A percentile compares a stretch with the other conserved stretches of the same genome.
Conservation (phyloP, 345 rosid species). For the Brassica incana region DNA sequence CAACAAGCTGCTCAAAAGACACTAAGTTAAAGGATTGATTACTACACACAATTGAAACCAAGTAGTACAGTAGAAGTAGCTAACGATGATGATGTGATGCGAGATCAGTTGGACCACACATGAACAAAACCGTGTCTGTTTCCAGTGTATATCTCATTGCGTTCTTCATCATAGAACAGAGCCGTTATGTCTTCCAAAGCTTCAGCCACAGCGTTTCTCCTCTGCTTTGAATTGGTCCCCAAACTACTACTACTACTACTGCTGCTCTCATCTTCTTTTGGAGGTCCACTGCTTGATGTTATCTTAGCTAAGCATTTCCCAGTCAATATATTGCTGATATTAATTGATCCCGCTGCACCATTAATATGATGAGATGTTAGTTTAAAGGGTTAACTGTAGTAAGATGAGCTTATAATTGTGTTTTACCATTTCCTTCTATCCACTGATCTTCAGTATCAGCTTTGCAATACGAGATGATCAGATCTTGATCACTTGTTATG, state of each 20-base stretch:
- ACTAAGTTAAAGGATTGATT: slow-evolving; percentile 12
- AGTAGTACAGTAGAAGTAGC: slow-evolving; percentile 17
- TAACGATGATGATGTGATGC: slow-evolving; percentile 37
- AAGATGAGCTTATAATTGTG: not conserved
- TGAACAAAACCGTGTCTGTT: slow-evolving; percentile 79
- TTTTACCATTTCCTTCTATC: slow-evolving; percentile 80
- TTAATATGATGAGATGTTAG: not conserved
- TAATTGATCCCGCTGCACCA: slow-evolving; percentile 77
- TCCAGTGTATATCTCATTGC: slow-evolving; percentile 89
- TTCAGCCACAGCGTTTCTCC: slow-evolving; percentile 64
- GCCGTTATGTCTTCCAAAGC: slow-evolving; percentile 90
- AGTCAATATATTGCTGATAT: slow-evolving; percentile 85
- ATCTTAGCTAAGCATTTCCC: slow-evolving; percentile 95
- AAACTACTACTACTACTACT: slow-evolving; percentile 37
- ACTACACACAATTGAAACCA: slow-evolving; percentile 30
- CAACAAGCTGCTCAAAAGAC: slow-evolving; percentile 23
- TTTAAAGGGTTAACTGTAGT: too few species aligned
- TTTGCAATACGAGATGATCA: slow-evolving; percentile 94
- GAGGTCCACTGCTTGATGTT: slow-evolving; percentile 56
- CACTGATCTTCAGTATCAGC: slow-evolving; percentile 87
- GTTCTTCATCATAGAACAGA: slow-evolving; percentile 87
- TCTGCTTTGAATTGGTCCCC: slow-evolving; percentile 41
- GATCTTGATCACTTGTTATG: slow-evolving; percentile 96
- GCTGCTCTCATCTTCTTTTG: slow-evolving; percentile 52
- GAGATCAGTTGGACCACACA: slow-evolving; percentile 79